These are phyloP conservation scores for Agaricus sinodeliciosus DNA, from an alignment of 768 basidiomycete genomes.

Conservation along the genomic window DNA sequence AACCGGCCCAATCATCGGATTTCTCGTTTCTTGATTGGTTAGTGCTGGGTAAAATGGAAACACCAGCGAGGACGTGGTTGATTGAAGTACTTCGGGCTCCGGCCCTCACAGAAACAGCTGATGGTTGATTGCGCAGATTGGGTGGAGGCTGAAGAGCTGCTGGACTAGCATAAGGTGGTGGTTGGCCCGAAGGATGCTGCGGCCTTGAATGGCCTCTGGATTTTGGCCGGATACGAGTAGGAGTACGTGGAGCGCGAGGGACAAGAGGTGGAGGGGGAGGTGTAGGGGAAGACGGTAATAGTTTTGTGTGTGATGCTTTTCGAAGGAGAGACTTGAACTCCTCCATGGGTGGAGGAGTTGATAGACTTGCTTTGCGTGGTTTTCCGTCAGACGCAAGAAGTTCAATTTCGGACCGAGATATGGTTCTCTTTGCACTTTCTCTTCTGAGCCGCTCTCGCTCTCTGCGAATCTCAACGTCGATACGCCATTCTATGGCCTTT, in stretches of 20 bases:
- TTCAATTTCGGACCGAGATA: conserved; percentile 24
- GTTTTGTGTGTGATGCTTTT: conserved; percentile 31
- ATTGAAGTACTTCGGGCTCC: conserved; percentile 51
- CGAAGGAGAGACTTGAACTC: conserved; percentile 25
- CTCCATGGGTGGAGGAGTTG: conserved; percentile 37
- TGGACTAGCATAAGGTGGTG: conserved; percentile 55
- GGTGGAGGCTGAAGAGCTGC: conserved; percentile 26
- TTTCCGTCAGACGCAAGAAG: conserved; percentile 40
- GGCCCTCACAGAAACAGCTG: conserved; percentile 34
- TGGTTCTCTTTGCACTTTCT: conserved; percentile 55
- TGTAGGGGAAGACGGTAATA: conserved; percentile 25
- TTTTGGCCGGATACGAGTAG: conserved; percentile 28
- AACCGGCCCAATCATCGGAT: conserved; percentile 60
- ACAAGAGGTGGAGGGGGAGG: conserved; percentile 28
- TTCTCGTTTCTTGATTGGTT: conserved; percentile 20
- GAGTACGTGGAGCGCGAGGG: conserved; percentile 36
- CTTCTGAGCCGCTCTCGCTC: conserved; percentile 68
- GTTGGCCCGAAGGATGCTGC: conserved; percentile 40
- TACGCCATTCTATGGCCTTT: conserved; percentile 82
- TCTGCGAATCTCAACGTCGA: conserved; percentile 70
- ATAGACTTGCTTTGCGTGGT: conserved; percentile 39
- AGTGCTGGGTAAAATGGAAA: conserved; percentile 29
- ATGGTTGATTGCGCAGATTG: conserved; percentile 31
- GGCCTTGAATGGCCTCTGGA: conserved; percentile 26
- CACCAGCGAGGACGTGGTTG: conserved; percentile 51